Evolutionary conservation across 1,139 yeast species (phyloP), one percentile per base, ranked within the genome.

Genomic region (Candida glucosophila): DNA sequence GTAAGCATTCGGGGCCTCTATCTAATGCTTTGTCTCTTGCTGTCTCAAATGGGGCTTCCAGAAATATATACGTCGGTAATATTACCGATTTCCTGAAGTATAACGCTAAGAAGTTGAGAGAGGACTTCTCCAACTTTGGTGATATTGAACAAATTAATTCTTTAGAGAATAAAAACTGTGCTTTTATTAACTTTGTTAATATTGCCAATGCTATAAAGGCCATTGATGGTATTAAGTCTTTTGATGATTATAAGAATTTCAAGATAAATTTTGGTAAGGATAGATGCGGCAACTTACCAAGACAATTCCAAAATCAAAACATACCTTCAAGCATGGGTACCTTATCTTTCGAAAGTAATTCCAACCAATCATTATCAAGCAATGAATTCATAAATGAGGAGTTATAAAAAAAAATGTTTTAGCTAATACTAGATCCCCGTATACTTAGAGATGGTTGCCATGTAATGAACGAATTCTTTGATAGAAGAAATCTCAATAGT

Each of bases 1-100:
- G 97, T 25, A 83, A 82, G 48, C 94, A 85, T 50, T 76, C 94
- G 2, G 95, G 96, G 6, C 90, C 94, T 1, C 62, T 88, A 31
- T 73, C 85, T n/a, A 77, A 80, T 37, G 79, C 82, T 4, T 66
- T 88, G 32, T 73, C 85, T 5, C 56, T 77, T 35, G 95, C 95
- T 2, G 92, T 86, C n/a, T 73, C 90, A n/a, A 77, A 78, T 28
- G 96, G 96, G 22, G 97, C 96, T 2, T 73, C 88, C 15, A 73
- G 98, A 55, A 90, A 90, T 49, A 76, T 90, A 20, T 90, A 88
- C 51, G 73, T 90, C 37, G 96, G 97, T 17, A 77, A 63, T 40
- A 62, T 64, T 28, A 44, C 41, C 29, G 62, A 64, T 41, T 63
- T 63, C 36, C 53, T 52, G 26, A 63, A 69, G 35, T 78, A 77